Percentiles rank a stretch among this genome's conserved stretches.
These are phyloP conservation scores for Penicillium nordicum DNA, from an alignment of 2,329 filamentous ascomycete species.

Conservation along the genomic window DNA sequence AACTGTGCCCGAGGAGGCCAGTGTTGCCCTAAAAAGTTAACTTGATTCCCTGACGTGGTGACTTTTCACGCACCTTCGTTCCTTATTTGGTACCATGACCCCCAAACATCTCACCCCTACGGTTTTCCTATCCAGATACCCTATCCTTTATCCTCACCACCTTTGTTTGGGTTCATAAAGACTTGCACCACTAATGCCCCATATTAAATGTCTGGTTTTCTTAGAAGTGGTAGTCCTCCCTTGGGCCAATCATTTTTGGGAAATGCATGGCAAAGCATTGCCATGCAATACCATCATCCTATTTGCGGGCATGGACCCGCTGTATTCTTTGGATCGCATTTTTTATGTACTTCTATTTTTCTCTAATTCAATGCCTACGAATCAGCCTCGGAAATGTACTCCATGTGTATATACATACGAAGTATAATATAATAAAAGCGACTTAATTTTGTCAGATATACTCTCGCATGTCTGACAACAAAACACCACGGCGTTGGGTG, in stretches of 20 bases:
- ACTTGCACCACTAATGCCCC: not conserved
- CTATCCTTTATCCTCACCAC: not conserved
- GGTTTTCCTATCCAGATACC: slow-evolving; percentile 7
- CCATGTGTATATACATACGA: no score
- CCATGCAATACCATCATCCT: not conserved
- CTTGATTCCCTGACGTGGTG: slow-evolving; percentile 12
- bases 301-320: not conserved
- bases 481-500: no score
- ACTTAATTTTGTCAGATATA: no score
- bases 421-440: no score
- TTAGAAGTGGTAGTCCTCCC: not conserved
- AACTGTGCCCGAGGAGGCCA: slow-evolving; percentile 42
- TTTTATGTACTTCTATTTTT: slow-evolving; percentile 18
- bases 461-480: no score
- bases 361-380: slow-evolving; percentile 7
- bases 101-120: slow-evolving; percentile 1
- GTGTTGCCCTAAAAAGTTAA: slow-evolving; percentile 40
- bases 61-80: not conserved
- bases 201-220: not conserved
- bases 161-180: not conserved
- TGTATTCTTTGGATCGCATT: not conserved
- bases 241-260: not conserved
- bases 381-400: not conserved
- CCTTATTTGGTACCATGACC: not conserved
- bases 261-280: not conserved